Base-by-base conservation (phyloP, 1,139 yeast species). In the Sugiyamaella pinicola region DNA sequence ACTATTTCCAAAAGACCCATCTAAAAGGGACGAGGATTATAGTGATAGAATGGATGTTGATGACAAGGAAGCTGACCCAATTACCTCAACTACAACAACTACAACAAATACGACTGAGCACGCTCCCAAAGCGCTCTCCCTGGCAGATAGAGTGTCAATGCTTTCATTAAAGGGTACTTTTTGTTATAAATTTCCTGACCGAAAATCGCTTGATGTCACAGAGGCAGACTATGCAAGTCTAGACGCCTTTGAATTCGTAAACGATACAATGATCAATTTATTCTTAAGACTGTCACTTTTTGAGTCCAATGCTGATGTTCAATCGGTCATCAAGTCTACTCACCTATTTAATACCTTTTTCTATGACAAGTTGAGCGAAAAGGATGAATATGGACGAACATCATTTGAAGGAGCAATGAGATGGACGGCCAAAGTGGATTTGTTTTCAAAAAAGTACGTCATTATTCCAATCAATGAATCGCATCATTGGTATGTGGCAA, bases 261-360 rank as follows among this genome's bases (percentile, higher is more conserved):
- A 75, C 58, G 79, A 75, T 53, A 70, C 70, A n/a, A 60, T 75
- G 48, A 66, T 75, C 47, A 71, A 69, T 52, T 74, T 75, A 52
- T 73, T 69, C 51, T 57, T 74, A 13, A 69, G 68, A 56, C 17
- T 44, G 19, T 26, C 52, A 24, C 28, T 46, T 6, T 40, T 39
- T 10, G 38, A 39, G 13, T 21, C 29, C 4, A 19, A 31, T 10
- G 12, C 17, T n/a, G 8, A 45, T 6, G 38, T 52, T 3, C 52
- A 48, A 22, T 22, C 43, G 7, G 40, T 50, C 3, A 64, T 65
- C 10, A 62, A 68, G 4, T 68, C 73, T n/a, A 78, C 85, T 1
- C 81, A 84, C 64, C 77, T 90, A 1, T 81, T 93, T 68, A 88
- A 89, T 64, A 86, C 97, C 0, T 95, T 88, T 66, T 91, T 95